These are phyloP conservation scores for Coprinellus micaceus DNA, from an alignment of 768 basidiomycete genomes.

Conservation along the genomic window DNA sequence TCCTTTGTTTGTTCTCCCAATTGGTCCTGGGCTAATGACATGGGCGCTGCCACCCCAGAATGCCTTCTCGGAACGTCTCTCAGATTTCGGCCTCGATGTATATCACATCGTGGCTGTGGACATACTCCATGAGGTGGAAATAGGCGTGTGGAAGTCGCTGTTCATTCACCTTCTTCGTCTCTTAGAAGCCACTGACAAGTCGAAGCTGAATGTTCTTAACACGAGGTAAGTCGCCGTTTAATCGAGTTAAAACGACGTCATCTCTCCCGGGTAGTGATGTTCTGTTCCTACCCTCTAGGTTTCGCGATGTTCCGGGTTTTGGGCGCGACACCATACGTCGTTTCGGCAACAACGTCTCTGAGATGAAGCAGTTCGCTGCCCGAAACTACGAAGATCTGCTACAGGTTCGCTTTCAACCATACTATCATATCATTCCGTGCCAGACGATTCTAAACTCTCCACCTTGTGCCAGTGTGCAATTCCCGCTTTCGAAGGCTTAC, in stretches of 20 bases:
- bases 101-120: slow-evolving; percentile 30
- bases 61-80: slow-evolving; percentile 24
- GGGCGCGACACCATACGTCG: slow-evolving; percentile 23
- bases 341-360: slow-evolving; percentile 26
- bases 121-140: slow-evolving; percentile 37
- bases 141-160: slow-evolving; percentile 35
- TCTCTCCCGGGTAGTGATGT: too few species aligned
- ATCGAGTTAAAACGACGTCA: too few species aligned
- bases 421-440: too few species aligned
- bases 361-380: slow-evolving; percentile 30
- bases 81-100: slow-evolving; percentile 19
- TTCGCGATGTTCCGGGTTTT: slow-evolving; percentile 21
- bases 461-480: slow-evolving; percentile 27
- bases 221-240: too few species aligned
- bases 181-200: slow-evolving; percentile 19
- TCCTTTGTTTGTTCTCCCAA: too few species aligned
- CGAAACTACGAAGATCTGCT: slow-evolving; percentile 36
- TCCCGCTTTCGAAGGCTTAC: slow-evolving; percentile 33
- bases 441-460: background rate
- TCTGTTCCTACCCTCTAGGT: too few species aligned
- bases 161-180: slow-evolving; percentile 34
- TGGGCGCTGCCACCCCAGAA: slow-evolving; percentile 22
- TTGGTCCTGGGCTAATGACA: too few species aligned
- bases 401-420: slow-evolving; percentile 25
- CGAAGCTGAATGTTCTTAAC: too few species aligned